These are phyloP conservation scores for Colletotrichum sidae DNA, from an alignment of 2,329 filamentous ascomycete species.

Conservation along the genomic window DNA sequence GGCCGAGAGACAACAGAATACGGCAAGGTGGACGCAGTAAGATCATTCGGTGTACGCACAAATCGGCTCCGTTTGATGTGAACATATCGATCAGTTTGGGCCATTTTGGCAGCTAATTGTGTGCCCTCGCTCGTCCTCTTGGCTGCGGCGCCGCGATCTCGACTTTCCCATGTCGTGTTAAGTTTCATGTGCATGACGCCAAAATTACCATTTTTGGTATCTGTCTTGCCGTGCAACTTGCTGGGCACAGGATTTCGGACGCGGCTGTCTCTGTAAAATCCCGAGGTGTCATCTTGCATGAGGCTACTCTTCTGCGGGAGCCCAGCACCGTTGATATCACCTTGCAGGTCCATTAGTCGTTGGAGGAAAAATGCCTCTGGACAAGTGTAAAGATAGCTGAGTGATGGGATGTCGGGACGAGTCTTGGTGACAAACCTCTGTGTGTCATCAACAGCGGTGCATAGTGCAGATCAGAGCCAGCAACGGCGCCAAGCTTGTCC, in stretches of 20 bases:
- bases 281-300: constrained; percentile 39
- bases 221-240: constrained; percentile 70
- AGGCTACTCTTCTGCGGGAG: not conserved
- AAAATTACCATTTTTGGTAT: constrained; percentile 70
- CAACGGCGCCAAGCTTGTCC: no score
- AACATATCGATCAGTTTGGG: constrained; percentile 65
- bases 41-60: constrained; percentile 38
- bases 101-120: constrained; percentile 66
- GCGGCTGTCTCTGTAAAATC: constrained; percentile 56
- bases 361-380: no score
- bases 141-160: constrained; percentile 64
- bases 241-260: constrained; percentile 70
- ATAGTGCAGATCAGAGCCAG: no score
- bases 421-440: no score
- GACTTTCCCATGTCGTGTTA: constrained; percentile 55
- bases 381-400: no score
- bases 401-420: no score
- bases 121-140: constrained; percentile 73
- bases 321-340: no score
- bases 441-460: no score
- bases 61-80: constrained; percentile 58
- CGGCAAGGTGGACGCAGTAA: not conserved
- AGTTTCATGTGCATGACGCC: constrained; percentile 72
- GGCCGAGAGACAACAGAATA: constrained; percentile 35
- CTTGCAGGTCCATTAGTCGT: no score